Base-by-base conservation (phyloP, 305 asterid species). In the Solanum hybrid region DNA sequence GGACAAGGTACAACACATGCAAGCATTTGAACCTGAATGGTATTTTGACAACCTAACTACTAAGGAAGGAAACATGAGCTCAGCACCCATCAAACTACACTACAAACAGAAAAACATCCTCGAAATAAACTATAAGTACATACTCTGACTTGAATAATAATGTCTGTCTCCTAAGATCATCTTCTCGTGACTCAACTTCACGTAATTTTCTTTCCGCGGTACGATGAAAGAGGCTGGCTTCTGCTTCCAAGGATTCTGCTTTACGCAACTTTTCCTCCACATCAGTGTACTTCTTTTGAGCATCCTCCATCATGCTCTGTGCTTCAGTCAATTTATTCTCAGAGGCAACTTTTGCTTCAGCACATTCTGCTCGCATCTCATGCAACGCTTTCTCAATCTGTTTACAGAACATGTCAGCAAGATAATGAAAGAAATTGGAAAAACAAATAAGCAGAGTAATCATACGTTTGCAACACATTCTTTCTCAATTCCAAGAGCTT, bases 321-420 rank as follows among this genome's bases (percentile, higher is more conserved):
- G 98, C 98, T 92, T 98, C 98, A 16, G 94, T 89, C 90, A 94
- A 93, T 91, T 98, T 96, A 92, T 76, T 91, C 51, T 96, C 97
- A 24, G 97, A 95, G 10, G 95, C 95, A 86, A 98, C 95, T 92
- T 95, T 96, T 85, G 94, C 93, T 93, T 96, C 99, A 10, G 99
- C 99, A 92, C 92, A 94, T 90, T 98, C 99, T 60, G 95, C 96
- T 46, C 99, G 96, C 98, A 98, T 94, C 96, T 98, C 99, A 88
- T 95, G 99, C 95, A 98, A 88, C 9, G 99, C 94, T 93, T 96
- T 98, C 93, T 98, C 99, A 89, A 98, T 93, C 99, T 98, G 91
- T 91, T 94, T 3, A 91, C 42, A 80, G 77, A 87, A 38, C 86
- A 69, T 22, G 38, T 69, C 89, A 69, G 20, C 82, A 69, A 37